Percentiles rank a stretch among this genome's conserved stretches.
phyloP scores from a whole-genome alignment of 2,329 filamentous ascomycete genomes.

The Onygenales sp. region DNA sequence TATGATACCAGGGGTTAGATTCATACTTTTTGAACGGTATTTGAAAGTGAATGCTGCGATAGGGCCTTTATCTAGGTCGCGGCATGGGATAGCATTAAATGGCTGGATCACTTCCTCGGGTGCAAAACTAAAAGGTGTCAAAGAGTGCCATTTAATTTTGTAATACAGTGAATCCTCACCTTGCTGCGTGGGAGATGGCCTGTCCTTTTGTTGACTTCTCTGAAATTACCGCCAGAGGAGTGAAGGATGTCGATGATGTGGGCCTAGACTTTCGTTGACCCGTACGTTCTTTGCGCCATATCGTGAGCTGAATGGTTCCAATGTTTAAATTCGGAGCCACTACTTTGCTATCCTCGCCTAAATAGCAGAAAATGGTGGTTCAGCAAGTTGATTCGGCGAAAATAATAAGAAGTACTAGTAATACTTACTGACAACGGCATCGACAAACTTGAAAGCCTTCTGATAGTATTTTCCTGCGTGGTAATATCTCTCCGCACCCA shows the following conservation, averaged over 20 bases:
- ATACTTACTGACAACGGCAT: slow-evolving; percentile 6
- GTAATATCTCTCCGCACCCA: not conserved
- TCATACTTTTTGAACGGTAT: slow-evolving; percentile 17
- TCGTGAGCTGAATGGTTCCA: not conserved
- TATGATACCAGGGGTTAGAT: slow-evolving; percentile 3
- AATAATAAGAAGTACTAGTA: not conserved
- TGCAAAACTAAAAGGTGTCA: slow-evolving; percentile 1
- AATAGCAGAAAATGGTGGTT: no score
- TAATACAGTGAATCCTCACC: slow-evolving; percentile 4
- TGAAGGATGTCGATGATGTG: not conserved
- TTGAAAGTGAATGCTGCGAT: slow-evolving; percentile 19
- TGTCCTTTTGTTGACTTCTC: slow-evolving; percentile 17
- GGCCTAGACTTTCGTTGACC: not conserved
- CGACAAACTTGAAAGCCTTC: slow-evolving; percentile 14
- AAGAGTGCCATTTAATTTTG: not conserved
- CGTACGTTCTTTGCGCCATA: not conserved
- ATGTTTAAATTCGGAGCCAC: not conserved
- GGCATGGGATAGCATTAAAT: not conserved
- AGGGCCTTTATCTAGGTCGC: slow-evolving; percentile 1
- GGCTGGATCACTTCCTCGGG: no score
- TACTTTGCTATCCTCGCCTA: slow-evolving; percentile 1
- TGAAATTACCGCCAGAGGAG: slow-evolving; percentile 6
- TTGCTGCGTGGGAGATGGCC: slow-evolving; percentile 15
- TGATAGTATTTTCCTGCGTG: not conserved
- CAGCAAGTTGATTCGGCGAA: no score